Evolutionary conservation across 768 basidiomycete species (phyloP), one percentile per base, ranked within the genome.

Genomic region (Auricularia sp.): DNA sequence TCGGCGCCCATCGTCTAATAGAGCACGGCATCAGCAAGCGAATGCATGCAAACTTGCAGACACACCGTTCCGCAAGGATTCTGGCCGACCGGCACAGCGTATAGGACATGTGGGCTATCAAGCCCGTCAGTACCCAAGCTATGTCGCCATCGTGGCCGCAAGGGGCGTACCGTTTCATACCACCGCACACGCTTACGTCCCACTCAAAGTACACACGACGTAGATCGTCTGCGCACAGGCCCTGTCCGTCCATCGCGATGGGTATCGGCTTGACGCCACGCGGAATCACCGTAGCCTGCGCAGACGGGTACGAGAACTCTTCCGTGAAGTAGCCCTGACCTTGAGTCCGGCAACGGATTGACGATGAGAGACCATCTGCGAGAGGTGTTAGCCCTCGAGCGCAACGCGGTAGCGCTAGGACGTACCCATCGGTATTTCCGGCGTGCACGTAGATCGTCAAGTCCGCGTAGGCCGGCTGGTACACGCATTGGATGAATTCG

Each of bases 291-390:
- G 66, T 69, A 54, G 75, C 70, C 1, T 80, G 64, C 0, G 85
- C 84, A 7, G 81, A 84, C 1, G 90, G 87, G 71, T 92, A 95
- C 0, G 88, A 84, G 86, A 86, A 94, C 71, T 90, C 90, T 65
- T 81, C 80, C 11, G 79, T 78, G 1, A 88, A 72, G 54, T 86
- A 74, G 33, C 78, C 79, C 62, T 88, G 84, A 3, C 87, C 87
- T 29, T 2, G 82, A 82, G 69, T 92, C 86, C 71, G 83, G 83
- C 8, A 95, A 75, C 29, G 87, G 84, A 24, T 72, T 71, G 8
- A 84, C 78, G 24, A 81, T 77, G 69, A 67, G 72, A 18, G 47
- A 51, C 47, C 47, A 51, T 21, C 47, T 51, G 16, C 16, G 6
- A 13, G 16, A 18, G 47, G 11, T 13, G 5, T 18, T 5, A 51